Evolutionary conservation across 345 rosid genomes (phyloP), one percentile per base, ranked within the genome.

Genomic region (Kandelia obovata): DNA sequence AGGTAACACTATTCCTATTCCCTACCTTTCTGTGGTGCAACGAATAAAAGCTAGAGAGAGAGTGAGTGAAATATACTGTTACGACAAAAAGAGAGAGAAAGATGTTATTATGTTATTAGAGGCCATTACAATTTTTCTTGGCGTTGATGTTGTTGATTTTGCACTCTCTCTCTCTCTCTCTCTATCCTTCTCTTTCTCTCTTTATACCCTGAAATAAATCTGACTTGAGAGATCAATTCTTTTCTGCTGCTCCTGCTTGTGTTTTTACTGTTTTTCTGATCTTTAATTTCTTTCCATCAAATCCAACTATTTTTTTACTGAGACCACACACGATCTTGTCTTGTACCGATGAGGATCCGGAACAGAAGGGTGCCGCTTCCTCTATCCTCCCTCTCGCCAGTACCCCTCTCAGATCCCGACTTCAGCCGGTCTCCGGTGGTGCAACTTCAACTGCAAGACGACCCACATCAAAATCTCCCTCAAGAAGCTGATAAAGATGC

Each of bases 301-400:
- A 56, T 56, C 59, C 28, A 25, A 25, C n/a, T 7, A 21, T 21
- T 1, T n/a, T 62, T 30, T 2, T 34, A 23, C 25, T 6, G 43
- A 26, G 26, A 37, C 58, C 68, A 64, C 51, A 39, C 16, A 49
- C 10, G 27, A 56, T 49, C 31, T 65, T 55, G 5, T n/a, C 27
- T 69, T 72, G 68, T 71, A 71, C 71, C 77, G 72, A 95, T 95
- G 99, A 95, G 99, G 87, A 95, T 95, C 90, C 86, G 99, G 69
- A 90, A 92, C 70, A 85, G 97, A 74, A 83, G 81, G 77, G 86
- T 74, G 20, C 96, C 88, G 35, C 82, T 89, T 26, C 89, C 98
- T 39, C 83, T 91, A 23, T 87, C 97, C 3, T 84, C 93, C 57
- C 85, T 89, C 10, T 86, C 91, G 32, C 98, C 96, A 32, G 79